Base-by-base conservation (phyloP, 371 early-diverging fungal genomes). In the Saksenaea oblongispora region DNA sequence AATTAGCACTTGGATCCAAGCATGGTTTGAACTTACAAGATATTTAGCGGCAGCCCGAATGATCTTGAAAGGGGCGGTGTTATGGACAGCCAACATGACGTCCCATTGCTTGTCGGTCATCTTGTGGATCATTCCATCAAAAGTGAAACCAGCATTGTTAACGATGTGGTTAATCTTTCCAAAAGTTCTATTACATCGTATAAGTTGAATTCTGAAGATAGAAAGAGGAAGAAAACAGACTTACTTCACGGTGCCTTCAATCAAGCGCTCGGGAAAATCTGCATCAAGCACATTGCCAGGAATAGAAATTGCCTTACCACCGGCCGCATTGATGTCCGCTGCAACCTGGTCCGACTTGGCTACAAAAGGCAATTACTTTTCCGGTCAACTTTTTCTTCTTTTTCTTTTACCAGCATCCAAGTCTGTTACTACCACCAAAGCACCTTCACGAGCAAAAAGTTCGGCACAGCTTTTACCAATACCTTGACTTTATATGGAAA, bases 391-490 rank as follows among this genome's bases (percentile, higher is more conserved):
- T 22, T 37, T 37, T 41, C 42, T 41, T 17, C 42, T 17, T 14
- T 41, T 26, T 5, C 22, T 5, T 56, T 63, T 73, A 66, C 69
- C 70, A 55, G 74, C 72, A 62, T 75, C 88, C 60, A 92, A 83
- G 75, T 92, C 93, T 47, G 87, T 85, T 59, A 84, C 83, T 37
- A 90, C 89, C 35, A 91, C 89, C 39, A 79, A 67, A 56, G 89
- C 90, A 66, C 93, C 93, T 75, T 92, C 93, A 67, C 89, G 89
- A 60, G 90, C 93, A 72, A 90, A 92, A 58, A 89, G 73, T 57
- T 89, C 77, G 58, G 87, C 84, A 61, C 87, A 78, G 78, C 89
- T 89, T 74, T 85, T 85, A 63, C 93, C 93, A 70, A 92, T 92
- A 69, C 93, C 93, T 72, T 87, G 87, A 62, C 91, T 90, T 71